Percentiles rank a stretch among this genome's conserved stretches.
phyloP scores from a whole-genome alignment of 2,329 filamentous ascomycete species.

The Orbilia blumenaviensis region DNA sequence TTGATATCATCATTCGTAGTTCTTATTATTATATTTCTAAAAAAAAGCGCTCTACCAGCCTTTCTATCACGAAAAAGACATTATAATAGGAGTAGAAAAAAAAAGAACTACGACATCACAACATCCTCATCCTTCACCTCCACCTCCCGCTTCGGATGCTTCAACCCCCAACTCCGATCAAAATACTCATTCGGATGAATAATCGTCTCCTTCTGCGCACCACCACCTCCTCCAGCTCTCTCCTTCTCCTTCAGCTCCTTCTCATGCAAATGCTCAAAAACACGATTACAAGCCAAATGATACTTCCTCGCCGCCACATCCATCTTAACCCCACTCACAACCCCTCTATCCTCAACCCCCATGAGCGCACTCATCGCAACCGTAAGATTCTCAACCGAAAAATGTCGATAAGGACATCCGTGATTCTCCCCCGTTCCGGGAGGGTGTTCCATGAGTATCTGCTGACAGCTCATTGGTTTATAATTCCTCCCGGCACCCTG shows the following conservation, averaged over 20 bases:
- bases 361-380: conserved; percentile 77
- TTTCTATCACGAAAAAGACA: background rate
- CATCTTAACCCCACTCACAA: conserved; percentile 82
- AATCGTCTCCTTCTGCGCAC: conserved; percentile 77
- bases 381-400: conserved; percentile 81
- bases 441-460: conserved; percentile 87
- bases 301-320: conserved; percentile 89
- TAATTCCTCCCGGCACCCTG: conserved; percentile 93
- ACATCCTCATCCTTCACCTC: conserved; percentile 44
- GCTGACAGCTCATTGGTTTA: conserved; percentile 91
- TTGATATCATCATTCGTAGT: too few relatives aligned
- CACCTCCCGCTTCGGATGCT: conserved; percentile 70
- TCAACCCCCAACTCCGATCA: conserved; percentile 89
- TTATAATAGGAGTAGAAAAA: background rate
- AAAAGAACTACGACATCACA: conserved; percentile 12
- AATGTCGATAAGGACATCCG: conserved; percentile 96
- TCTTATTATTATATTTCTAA: too few relatives aligned
- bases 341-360: conserved; percentile 79
- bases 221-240: conserved; percentile 74
- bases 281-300: conserved; percentile 94
- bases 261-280: conserved; percentile 89
- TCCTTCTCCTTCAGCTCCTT: conserved; percentile 78
- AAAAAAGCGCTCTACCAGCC: too few relatives aligned
- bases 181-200: conserved; percentile 98
- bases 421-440: conserved; percentile 88